Conservation (phyloP, 345 rosid species). For the Carallia pectinifolia region DNA sequence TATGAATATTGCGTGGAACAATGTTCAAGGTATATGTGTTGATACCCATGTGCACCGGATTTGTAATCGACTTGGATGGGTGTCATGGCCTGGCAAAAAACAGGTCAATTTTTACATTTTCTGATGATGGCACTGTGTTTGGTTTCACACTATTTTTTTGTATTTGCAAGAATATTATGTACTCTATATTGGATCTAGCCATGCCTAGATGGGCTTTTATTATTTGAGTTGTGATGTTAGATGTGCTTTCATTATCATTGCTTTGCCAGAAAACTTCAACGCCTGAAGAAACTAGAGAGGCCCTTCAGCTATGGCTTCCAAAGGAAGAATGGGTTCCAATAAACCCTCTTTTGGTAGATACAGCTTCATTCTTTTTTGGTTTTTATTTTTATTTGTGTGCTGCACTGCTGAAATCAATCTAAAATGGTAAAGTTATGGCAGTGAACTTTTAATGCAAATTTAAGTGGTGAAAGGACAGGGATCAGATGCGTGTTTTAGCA, state of each 20-base stretch:
- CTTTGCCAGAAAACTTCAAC: constrained; percentile 59
- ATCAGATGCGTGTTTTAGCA: too few relatives aligned
- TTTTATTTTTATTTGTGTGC: not conserved
- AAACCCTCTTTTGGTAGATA: constrained; percentile 86
- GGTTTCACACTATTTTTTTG: not conserved
- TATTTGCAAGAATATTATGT: too few relatives aligned
- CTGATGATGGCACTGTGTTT: not conserved
- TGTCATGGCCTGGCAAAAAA: constrained; percentile 58
- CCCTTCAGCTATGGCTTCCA: constrained; percentile 89
- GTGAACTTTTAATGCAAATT: too few relatives aligned
- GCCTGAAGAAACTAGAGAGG: constrained; percentile 89
- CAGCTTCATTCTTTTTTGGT: constrained; percentile 3
- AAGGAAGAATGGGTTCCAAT: constrained; percentile 90
- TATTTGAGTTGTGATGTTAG: too few relatives aligned
- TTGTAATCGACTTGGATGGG: constrained; percentile 96
- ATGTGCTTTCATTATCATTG: not conserved
- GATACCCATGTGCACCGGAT: constrained; percentile 97
- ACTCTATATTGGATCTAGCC: too few relatives aligned
- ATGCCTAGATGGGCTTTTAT: too few relatives aligned
- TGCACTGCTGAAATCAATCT: not conserved
- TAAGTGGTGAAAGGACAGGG: too few relatives aligned
- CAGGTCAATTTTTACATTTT: constrained; percentile 37
- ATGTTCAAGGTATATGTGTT: constrained; percentile 90
- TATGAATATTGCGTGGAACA: constrained; percentile 84
- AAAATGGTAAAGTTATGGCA: too few relatives aligned